Evolutionary conservation across 208 protist genomes (phyloP).

Genomic region (Porcisia deanei): DNA sequence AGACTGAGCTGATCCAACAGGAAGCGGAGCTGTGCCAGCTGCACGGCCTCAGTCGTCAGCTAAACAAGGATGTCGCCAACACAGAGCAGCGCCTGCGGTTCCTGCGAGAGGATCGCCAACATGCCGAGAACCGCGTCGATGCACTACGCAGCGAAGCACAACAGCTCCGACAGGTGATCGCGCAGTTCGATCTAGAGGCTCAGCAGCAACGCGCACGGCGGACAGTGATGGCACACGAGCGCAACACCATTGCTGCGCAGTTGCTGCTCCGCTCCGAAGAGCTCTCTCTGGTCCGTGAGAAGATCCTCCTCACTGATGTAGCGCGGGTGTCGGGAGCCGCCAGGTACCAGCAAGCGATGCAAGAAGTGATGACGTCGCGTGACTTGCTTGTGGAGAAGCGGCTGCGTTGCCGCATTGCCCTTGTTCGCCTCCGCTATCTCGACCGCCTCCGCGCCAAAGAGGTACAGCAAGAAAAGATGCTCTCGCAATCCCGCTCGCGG

Average conservation of each 20-base stretch:
- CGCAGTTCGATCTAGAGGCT: conserved; percentile 92
- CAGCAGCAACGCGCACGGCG: conserved; percentile 92
- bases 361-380: conserved; percentile 90
- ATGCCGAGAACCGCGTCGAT: conserved; percentile 52
- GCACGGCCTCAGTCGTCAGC: conserved; percentile 70
- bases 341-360: conserved; percentile 92
- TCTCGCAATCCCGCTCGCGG: conserved; percentile 91
- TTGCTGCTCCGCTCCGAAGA: conserved; percentile 98
- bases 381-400: conserved; percentile 92
- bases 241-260: conserved; percentile 96
- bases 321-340: conserved; percentile 93
- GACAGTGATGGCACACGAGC: conserved; percentile 93
- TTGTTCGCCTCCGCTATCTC: conserved; percentile 80
- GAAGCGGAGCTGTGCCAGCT: conserved; percentile 90
- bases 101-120: conserved; percentile 63
- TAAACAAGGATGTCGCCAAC: conserved; percentile 81
- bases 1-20: conserved; percentile 96
- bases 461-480: conserved; percentile 83
- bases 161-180: conserved; percentile 95
- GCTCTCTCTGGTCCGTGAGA: conserved; percentile 96
- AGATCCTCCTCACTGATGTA: conserved; percentile 96
- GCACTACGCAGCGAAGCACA: conserved; percentile 83
- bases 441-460: conserved; percentile 91
- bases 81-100: conserved; percentile 77
- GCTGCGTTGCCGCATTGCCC: conserved; percentile 85